Evolutionary conservation across 768 basidiomycete genomes (phyloP).

Genomic region (Leccinellum rugosiceps): DNA sequence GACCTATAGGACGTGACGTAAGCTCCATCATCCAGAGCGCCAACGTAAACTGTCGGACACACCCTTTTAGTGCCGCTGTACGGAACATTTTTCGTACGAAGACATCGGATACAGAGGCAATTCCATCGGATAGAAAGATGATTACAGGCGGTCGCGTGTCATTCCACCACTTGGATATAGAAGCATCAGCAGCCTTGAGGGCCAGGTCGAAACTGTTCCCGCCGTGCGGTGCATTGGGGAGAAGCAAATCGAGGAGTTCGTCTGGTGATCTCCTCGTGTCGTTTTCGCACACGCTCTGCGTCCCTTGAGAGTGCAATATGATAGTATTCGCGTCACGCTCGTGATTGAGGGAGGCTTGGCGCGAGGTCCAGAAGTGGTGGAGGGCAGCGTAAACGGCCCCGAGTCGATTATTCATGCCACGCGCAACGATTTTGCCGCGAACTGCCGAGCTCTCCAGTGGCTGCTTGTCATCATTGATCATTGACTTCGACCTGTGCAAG

Average conservation of each 20-base stretch:
- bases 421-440: slow-evolving; percentile 5
- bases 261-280: slow-evolving; percentile 43
- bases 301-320: slow-evolving; percentile 39
- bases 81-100: slow-evolving; percentile 37
- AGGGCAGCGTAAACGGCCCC: slow-evolving; percentile 57
- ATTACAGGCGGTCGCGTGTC: slow-evolving; percentile 46
- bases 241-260: slow-evolving; percentile 39
- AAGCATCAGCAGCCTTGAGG: slow-evolving; percentile 32
- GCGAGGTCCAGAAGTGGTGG: slow-evolving; percentile 50
- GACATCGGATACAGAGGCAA: slow-evolving; percentile 35
- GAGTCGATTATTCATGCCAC: slow-evolving; percentile 41
- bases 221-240: slow-evolving; percentile 32
- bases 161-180: slow-evolving; percentile 45
- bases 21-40: not conserved
- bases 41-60: not conserved
- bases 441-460: slow-evolving; percentile 41
- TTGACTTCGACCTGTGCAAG: slow-evolving; percentile 47
- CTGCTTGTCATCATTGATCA: slow-evolving; percentile 37
- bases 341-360: slow-evolving; percentile 34
- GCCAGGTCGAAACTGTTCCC: slow-evolving; percentile 46
- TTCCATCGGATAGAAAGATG: slow-evolving; percentile 58
- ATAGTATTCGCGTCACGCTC: slow-evolving; percentile 55
- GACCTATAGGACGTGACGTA: slow-evolving; percentile 33
- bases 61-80: slow-evolving; percentile 41
- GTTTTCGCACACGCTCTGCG: slow-evolving; percentile 34